Evolutionary conservation across 1,284 basidiomycete species (phyloP).

Genomic region (Leccinum glutinopallens): DNA sequence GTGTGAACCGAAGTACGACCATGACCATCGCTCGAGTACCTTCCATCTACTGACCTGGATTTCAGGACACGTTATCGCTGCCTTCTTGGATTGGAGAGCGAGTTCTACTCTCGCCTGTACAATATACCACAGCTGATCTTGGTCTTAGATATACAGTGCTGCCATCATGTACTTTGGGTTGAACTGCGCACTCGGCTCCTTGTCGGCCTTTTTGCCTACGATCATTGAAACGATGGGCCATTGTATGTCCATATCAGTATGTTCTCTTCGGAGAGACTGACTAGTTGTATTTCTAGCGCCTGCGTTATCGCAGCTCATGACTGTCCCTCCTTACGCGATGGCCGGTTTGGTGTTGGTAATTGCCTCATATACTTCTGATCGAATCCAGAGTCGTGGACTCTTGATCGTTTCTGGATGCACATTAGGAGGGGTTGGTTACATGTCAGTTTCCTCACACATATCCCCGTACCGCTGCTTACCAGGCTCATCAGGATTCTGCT

Average conservation of each 20-base stretch:
- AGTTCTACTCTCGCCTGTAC: constrained; percentile 23
- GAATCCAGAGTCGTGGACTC: constrained; percentile 68
- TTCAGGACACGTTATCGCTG: constrained; percentile 61
- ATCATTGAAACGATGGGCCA: constrained; percentile 75
- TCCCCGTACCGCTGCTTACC: constrained; percentile 1
- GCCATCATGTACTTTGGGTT: constrained; percentile 78
- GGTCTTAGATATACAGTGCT: constrained; percentile 55
- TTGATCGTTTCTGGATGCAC: constrained; percentile 51
- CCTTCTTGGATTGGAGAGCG: constrained; percentile 74
- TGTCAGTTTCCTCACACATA: constrained; percentile 22
- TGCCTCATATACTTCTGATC: constrained; percentile 71
- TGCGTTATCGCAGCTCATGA: constrained; percentile 65
- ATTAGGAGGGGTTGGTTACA: constrained; percentile 65
- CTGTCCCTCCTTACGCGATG: constrained; percentile 82
- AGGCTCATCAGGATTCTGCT: constrained; percentile 27
- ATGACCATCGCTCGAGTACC: not conserved
- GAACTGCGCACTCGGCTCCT: constrained; percentile 78
- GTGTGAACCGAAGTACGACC: constrained; percentile 61
- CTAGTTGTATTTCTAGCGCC: constrained; percentile 37
- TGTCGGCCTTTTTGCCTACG: constrained; percentile 84
- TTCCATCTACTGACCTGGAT: constrained; percentile 2
- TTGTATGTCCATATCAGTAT: constrained; percentile 37
- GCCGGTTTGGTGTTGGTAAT: constrained; percentile 68
- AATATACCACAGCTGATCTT: constrained; percentile 4
- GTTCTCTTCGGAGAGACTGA: constrained; percentile 1